Evolutionary conservation across 345 rosid species (phyloP).

Genomic region (Leavenworthia alabamica): DNA sequence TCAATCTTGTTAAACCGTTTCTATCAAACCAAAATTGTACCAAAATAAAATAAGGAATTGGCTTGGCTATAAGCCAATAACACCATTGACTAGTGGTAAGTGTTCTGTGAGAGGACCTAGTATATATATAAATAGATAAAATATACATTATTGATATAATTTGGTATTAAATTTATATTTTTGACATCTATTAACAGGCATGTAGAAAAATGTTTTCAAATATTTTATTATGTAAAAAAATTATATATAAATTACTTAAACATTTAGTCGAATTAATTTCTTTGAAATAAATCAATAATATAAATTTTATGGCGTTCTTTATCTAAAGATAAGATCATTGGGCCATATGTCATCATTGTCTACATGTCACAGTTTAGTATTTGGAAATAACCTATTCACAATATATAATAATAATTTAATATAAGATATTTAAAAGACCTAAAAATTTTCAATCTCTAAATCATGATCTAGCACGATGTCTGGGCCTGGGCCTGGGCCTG

Average conservation of each 20-base stretch:
- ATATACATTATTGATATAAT: background rate
- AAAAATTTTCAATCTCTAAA: background rate
- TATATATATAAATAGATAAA: background rate
- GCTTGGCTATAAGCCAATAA: background rate
- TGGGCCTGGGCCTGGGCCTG: too few relatives aligned
- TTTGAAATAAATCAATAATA: too few relatives aligned
- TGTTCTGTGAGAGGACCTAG: background rate
- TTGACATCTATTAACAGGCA: background rate
- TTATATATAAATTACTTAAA: too few relatives aligned
- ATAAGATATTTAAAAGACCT: background rate
- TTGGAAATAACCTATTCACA: background rate
- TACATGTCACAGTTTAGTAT: background rate
- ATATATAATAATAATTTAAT: background rate
- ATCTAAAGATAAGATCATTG: too few relatives aligned
- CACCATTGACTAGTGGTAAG: background rate
- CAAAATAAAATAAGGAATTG: background rate
- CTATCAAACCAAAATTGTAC: constrained; percentile 1
- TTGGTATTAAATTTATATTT: background rate
- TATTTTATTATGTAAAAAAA: too few relatives aligned
- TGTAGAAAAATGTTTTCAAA: too few relatives aligned
- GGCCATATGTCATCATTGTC: background rate
- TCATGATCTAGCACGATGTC: background rate
- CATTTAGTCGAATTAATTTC: too few relatives aligned
- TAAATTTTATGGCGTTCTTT: too few relatives aligned
- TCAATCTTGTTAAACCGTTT: background rate